Percentiles rank a stretch among this genome's conserved stretches.
Conservation (phyloP, 176 grass and related monocot genomes). For the Oryza brachyantha region DNA sequence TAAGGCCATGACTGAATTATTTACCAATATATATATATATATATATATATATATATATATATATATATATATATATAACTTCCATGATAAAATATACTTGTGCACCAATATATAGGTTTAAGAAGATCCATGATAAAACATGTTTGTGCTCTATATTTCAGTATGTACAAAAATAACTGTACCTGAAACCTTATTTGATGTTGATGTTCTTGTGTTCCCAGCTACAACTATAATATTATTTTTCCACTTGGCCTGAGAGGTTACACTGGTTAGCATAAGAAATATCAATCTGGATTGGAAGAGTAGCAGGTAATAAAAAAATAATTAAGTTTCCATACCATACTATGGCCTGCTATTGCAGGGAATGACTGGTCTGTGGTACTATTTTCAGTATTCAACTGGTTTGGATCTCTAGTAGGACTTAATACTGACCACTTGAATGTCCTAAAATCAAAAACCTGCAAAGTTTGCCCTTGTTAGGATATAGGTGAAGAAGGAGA, state of each 20-base stretch:
- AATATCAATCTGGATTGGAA: background rate
- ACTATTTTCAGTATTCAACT: slow-evolving; percentile 45
- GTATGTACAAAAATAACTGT: slow-evolving; percentile 1
- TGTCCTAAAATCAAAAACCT: slow-evolving; percentile 90
- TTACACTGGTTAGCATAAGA: slow-evolving; percentile 13
- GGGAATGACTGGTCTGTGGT: slow-evolving; percentile 44
- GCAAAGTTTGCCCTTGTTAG: background rate
- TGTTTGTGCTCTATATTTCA: background rate
- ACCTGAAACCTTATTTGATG: slow-evolving; percentile 78
- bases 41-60: too few species aligned
- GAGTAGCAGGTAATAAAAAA: background rate
- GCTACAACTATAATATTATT: slow-evolving; percentile 72
- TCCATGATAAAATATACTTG: background rate
- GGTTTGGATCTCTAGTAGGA: slow-evolving; percentile 40
- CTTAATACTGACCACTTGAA: slow-evolving; percentile 66
- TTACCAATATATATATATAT: too few species aligned
- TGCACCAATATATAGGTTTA: too few species aligned
- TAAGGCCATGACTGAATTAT: background rate
- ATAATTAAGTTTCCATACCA: slow-evolving; percentile 41
- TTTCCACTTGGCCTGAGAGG: slow-evolving; percentile 73
- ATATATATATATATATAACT: background rate
- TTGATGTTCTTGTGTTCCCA: slow-evolving; percentile 57
- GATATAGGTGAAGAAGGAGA: background rate
- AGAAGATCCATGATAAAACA: background rate
- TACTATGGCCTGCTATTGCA: slow-evolving; percentile 67